phyloP scores from a whole-genome alignment of 2,329 filamentous ascomycete genomes.

The Scytalidium lignicola region DNA sequence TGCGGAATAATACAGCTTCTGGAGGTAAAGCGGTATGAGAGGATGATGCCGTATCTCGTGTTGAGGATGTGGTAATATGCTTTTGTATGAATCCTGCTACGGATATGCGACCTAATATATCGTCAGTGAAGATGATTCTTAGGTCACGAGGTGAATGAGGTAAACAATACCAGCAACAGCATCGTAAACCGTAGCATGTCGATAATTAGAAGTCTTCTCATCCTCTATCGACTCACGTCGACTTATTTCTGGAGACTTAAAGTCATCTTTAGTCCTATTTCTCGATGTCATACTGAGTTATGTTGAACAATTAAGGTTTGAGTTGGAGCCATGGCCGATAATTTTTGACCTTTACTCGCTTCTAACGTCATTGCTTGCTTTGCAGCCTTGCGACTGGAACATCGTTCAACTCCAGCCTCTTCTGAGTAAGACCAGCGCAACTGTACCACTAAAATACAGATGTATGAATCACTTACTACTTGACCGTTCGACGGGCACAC shows the following conservation, averaged over 20 bases:
- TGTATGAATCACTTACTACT: slow-evolving; percentile 76
- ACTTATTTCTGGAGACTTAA: neutral
- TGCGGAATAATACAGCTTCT: slow-evolving; percentile 67
- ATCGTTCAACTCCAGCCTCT: neutral
- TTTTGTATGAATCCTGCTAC: slow-evolving; percentile 36
- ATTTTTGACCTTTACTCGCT: neutral
- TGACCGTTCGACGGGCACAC: slow-evolving; percentile 67
- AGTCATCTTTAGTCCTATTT: neutral
- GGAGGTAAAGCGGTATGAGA: slow-evolving; percentile 46
- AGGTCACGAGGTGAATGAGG: neutral
- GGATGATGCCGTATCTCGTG: slow-evolving; percentile 24
- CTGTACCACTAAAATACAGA: slow-evolving; percentile 25
- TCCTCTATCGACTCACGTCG: neutral
- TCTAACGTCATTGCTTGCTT: neutral
- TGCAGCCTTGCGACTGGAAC: neutral
- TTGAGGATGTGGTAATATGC: slow-evolving; percentile 17
- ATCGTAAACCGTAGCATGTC: slow-evolving; percentile 60
- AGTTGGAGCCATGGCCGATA: neutral
- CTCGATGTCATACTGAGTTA: slow-evolving; percentile 18
- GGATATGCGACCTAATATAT: slow-evolving; percentile 34
- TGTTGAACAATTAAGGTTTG: slow-evolving; percentile 2
- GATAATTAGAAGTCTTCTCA: slow-evolving; percentile 17
- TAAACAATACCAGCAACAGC: slow-evolving; percentile 59
- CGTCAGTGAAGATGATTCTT: slow-evolving; percentile 8
- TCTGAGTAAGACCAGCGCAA: neutral